Evolutionary conservation across 2,329 filamentous ascomycete genomes (phyloP), one percentile per base, ranked within the genome.

Genomic region (Penicillium sp.): DNA sequence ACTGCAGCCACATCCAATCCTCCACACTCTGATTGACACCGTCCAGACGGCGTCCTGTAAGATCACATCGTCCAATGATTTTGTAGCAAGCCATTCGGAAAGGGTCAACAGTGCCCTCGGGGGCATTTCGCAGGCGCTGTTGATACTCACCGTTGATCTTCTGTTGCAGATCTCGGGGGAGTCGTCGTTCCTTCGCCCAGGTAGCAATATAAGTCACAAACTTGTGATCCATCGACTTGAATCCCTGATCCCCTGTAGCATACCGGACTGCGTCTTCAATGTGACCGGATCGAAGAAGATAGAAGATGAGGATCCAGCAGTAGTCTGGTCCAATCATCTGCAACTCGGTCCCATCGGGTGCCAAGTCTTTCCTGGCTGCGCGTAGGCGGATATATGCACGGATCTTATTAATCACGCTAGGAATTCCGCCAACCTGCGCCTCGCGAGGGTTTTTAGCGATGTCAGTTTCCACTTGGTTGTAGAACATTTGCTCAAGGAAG

Each of bases 61-160:
- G 75, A 59, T 88, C 85, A 67, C 85, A 87, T 46, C 85, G 91
- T 42, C 95, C 94, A 64, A 99, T 89, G 58, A 99, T 87, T 81
- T 99, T 97, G 82, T 97, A 97, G 73, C 94, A 97, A 44, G 93
- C 92, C 86, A 96, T 92, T 50, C 92, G 87, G 78, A 95, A 99
- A 23, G 94, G 94, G 71, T 99, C 94, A 60, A 95, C 87, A 1
- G 90, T 90, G 69, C 92, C 88, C 54, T 94, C 90, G 0, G 91
- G 90, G 0, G 90, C 90, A 66, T 95, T 91, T 60, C 91, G 88
- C 23, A 87, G 84, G 42, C 92, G 87, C 71, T 95, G 90, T 48
- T 89, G 89, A 74, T 95, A 97, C 69, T 97, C 92, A 59, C 89
- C 91, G 63, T 89, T 90, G 75, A 96, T 96, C 59, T 90, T 89